Percentiles rank a stretch among this genome's conserved stretches.
phyloP scores from a whole-genome alignment of 2,329 filamentous ascomycete species.

The Pseudogymnoascus sp. region DNA sequence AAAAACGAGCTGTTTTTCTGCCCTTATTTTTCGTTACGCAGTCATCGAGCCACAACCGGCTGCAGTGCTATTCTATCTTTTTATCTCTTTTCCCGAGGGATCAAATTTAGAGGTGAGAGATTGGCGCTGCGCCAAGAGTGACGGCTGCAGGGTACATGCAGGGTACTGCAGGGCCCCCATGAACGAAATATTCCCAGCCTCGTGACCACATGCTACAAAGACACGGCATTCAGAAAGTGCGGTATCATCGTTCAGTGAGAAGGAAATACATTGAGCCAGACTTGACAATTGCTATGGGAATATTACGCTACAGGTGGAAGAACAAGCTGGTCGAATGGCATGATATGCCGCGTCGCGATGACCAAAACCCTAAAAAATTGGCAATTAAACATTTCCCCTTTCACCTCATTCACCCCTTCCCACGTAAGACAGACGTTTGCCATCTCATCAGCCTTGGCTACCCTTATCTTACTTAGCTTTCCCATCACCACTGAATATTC shows the following conservation, averaged over 20 bases:
- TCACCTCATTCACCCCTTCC: slow-evolving; percentile 17
- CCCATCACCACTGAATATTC: slow-evolving; percentile 14
- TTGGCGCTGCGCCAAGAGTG: too few relatives aligned
- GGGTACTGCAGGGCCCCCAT: too few relatives aligned
- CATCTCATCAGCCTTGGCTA: slow-evolving; percentile 14
- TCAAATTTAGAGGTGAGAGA: too few relatives aligned
- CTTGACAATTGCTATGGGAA: neutral
- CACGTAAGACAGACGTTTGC: slow-evolving; percentile 17
- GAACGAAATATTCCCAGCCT: too few relatives aligned
- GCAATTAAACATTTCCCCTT: slow-evolving; percentile 13
- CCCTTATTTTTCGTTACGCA: too few relatives aligned
- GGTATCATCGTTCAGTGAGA: neutral
- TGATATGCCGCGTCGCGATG: slow-evolving; percentile 16
- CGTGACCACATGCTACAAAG: too few relatives aligned
- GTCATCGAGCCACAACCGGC: too few relatives aligned
- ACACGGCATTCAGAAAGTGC: neutral
- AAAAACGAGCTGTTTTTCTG: too few relatives aligned
- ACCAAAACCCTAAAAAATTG: slow-evolving; percentile 16
- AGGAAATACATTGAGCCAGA: neutral
- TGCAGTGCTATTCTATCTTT: too few relatives aligned
- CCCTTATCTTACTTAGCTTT: slow-evolving; percentile 16
- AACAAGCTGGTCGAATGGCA: slow-evolving; percentile 16
- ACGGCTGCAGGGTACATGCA: too few relatives aligned
- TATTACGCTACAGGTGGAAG: slow-evolving; percentile 4
- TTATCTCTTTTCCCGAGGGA: too few relatives aligned